A percentile compares a stretch with the other conserved stretches of the same genome.
Conservation (phyloP, 2,329 filamentous ascomycete genomes). For the Septoria linicola region DNA sequence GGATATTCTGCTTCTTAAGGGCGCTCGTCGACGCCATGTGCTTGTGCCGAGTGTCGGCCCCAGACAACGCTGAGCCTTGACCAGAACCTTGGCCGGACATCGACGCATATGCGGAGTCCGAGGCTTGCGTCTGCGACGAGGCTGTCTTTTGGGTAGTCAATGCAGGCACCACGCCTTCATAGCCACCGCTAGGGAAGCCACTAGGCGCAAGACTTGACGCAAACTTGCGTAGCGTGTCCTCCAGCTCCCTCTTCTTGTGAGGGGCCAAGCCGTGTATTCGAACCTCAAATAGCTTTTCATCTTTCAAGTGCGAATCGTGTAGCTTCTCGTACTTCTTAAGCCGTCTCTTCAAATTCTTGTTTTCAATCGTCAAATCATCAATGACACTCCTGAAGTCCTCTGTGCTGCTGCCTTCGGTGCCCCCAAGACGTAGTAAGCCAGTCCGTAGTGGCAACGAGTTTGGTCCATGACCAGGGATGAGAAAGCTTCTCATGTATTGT, state of each 20-base stretch:
- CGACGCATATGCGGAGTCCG: conserved; percentile 64
- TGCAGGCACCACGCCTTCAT: conserved; percentile 43
- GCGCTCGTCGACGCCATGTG: conserved; percentile 31
- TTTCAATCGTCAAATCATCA: conserved; percentile 81
- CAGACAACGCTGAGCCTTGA: conserved; percentile 37
- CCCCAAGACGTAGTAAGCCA: conserved; percentile 43
- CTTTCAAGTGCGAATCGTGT: conserved; percentile 64
- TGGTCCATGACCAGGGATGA: conserved; percentile 11
- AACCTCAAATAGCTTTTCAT: conserved; percentile 80
- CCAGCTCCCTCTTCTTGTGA: conserved; percentile 72
- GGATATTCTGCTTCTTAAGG: conserved; percentile 58
- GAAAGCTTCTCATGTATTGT: conserved; percentile 18
- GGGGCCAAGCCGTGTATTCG: conserved; percentile 71
- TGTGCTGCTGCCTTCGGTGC: conserved; percentile 57
- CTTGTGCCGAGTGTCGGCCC: conserved; percentile 32
- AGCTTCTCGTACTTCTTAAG: conserved; percentile 69
- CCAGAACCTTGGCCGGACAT: conserved; percentile 48
- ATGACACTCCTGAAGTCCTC: conserved; percentile 81
- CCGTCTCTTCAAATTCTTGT: conserved; percentile 72
- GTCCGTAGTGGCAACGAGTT: conserved; percentile 30
- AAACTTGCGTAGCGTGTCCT: conserved; percentile 70
- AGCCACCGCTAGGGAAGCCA: conserved; percentile 35
- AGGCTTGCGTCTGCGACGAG: conserved; percentile 57
- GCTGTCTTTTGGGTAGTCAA: conserved; percentile 58
- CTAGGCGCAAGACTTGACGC: conserved; percentile 61